phyloP scores from a whole-genome alignment of 306 rosid species.

The Quercus suber region DNA sequence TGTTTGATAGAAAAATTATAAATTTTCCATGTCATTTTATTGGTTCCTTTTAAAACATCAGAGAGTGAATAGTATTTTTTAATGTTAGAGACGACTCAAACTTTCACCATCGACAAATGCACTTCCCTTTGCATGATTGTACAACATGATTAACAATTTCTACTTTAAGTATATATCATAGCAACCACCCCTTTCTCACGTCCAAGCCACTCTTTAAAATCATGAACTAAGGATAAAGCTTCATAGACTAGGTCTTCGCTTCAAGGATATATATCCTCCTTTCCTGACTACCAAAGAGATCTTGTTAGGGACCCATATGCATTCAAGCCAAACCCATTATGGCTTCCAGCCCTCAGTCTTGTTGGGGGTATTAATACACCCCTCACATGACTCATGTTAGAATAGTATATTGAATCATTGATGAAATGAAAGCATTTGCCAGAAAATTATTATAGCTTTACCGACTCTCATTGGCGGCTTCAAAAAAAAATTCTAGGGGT shows the following conservation, averaged over 20 bases:
- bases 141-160: no score
- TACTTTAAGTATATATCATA: not conserved
- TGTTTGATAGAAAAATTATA: no score
- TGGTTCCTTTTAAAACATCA: not conserved
- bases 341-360: slow-evolving; percentile 9
- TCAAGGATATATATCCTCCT: no score
- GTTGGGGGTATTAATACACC: slow-evolving; percentile 29
- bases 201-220: not conserved
- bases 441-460: slow-evolving; percentile 37
- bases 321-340: slow-evolving; percentile 12
- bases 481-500: no score
- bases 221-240: not conserved
- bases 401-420: slow-evolving; percentile 18
- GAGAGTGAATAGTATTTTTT: not conserved
- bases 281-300: no score
- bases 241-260: slow-evolving; percentile 4
- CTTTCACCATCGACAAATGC: no score
- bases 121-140: no score
- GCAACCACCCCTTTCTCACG: not conserved
- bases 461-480: not conserved
- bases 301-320: not conserved
- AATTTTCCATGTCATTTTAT: not conserved
- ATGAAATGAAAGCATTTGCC: slow-evolving; percentile 34
- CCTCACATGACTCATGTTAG: slow-evolving; percentile 27
- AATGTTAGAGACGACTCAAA: not conserved